Percentiles rank a stretch among this genome's conserved stretches.
phyloP scores from a whole-genome alignment of 1,139 yeast species.

The Taiozyma sp. region DNA sequence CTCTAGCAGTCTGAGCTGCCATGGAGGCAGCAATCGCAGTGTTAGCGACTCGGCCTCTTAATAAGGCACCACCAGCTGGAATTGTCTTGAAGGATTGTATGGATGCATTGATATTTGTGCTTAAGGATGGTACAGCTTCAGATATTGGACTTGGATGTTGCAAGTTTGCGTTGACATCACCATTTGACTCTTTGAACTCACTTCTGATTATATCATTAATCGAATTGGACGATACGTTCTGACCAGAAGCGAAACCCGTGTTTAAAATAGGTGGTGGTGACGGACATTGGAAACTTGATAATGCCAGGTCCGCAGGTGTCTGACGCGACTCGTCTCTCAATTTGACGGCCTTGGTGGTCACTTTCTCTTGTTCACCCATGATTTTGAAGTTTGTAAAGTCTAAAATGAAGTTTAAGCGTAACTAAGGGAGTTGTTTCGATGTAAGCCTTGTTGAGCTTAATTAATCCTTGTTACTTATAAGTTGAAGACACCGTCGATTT shows the following conservation, averaged over 20 bases:
- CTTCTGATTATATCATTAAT: conserved; percentile 18
- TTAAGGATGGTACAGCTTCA: background rate
- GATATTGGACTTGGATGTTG: conserved; percentile 2
- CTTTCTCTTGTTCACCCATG: conserved; percentile 5
- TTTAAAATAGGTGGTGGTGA: conserved; percentile 67
- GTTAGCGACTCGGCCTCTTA: conserved; percentile 34
- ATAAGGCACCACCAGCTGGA: conserved; percentile 48
- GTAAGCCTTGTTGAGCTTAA: too few relatives aligned
- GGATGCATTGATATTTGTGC: conserved; percentile 2
- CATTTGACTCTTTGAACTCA: conserved; percentile 12
- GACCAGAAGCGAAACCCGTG: conserved; percentile 25
- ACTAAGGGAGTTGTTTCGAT: too few relatives aligned
- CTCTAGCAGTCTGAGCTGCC: conserved; percentile 30
- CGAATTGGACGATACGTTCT: conserved; percentile 17
- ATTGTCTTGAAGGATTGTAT: conserved; percentile 30
- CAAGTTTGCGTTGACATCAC: background rate
- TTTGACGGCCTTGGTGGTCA: conserved; percentile 5
- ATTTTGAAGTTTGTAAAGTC: background rate
- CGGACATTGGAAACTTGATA: conserved; percentile 57
- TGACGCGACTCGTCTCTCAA: conserved; percentile 3
- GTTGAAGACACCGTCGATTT: too few relatives aligned
- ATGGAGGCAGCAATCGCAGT: conserved; percentile 31
- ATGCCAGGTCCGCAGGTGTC: conserved; percentile 39
- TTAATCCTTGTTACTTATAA: too few relatives aligned
- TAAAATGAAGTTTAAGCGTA: too few relatives aligned